Conservation (phyloP, 352 stramenopile genomes). For the Lagenidium giganteum region DNA sequence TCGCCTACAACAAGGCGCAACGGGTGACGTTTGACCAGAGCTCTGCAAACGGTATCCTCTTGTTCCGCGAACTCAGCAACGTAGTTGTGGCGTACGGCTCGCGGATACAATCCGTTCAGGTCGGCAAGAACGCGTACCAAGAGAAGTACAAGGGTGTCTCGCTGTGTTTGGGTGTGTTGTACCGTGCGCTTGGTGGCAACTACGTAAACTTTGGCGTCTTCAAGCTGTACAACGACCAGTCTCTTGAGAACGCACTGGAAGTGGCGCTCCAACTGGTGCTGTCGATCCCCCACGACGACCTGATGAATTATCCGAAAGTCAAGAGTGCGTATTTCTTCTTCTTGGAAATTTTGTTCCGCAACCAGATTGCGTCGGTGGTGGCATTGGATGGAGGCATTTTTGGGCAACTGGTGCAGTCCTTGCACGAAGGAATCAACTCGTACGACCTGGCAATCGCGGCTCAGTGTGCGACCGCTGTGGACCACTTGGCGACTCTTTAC, state of each 20-base stretch:
- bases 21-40: conserved; percentile 98
- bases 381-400: conserved; percentile 92
- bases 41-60: conserved; percentile 96
- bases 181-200: conserved; percentile 86
- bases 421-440: conserved; percentile 86
- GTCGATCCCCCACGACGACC: conserved; percentile 93
- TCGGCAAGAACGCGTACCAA: conserved; percentile 91
- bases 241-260: conserved; percentile 92
- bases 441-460: conserved; percentile 91
- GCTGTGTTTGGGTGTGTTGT: conserved; percentile 90
- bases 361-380: conserved; percentile 94
- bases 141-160: conserved; percentile 98
- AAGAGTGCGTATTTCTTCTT: conserved; percentile 98
- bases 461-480: conserved; percentile 94
- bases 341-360: conserved; percentile 97
- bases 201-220: conserved; percentile 99
- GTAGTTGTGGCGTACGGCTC: conserved; percentile 95
- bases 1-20: conserved; percentile 94
- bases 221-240: conserved; percentile 97
- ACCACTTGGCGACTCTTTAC: conserved; percentile 90
- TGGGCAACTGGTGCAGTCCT: conserved; percentile 93
- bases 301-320: conserved; percentile 97
- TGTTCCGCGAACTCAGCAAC: conserved; percentile 96
- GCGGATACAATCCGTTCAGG: conserved; percentile 75
- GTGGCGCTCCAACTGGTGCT: conserved; percentile 93